These are phyloP conservation scores for Brassica balearica DNA, from an alignment of 441 rosid species.

Conservation along the genomic window DNA sequence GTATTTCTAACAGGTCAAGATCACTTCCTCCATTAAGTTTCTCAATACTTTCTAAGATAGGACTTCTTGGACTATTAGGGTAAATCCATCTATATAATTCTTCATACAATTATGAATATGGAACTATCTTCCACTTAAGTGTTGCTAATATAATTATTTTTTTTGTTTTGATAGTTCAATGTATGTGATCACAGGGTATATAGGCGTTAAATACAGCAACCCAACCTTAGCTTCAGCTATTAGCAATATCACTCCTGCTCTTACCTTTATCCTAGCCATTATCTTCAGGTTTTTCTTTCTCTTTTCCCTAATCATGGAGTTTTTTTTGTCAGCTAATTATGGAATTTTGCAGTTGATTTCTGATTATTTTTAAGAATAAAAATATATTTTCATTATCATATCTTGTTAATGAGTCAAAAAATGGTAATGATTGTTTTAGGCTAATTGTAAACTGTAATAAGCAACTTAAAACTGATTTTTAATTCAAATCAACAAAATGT, in stretches of 20 bases:
- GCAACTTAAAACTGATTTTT: neutral
- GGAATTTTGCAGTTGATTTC: neutral
- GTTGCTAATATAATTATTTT: slow-evolving; percentile 39
- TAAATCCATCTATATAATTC: slow-evolving; percentile 14
- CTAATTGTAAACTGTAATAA: neutral
- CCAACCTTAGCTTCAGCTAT: slow-evolving; percentile 69
- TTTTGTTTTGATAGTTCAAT: slow-evolving; percentile 51
- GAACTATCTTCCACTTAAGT: slow-evolving; percentile 42
- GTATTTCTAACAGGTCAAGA: slow-evolving; percentile 40
- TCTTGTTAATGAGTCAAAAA: neutral
- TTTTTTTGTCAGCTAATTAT: too few relatives aligned
- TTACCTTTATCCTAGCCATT: slow-evolving; percentile 60
- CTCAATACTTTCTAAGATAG: slow-evolving; percentile 43
- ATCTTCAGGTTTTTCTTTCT: slow-evolving; percentile 52
- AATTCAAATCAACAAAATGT: neutral
- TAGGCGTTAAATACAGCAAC: slow-evolving; percentile 56
- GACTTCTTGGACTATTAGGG: slow-evolving; percentile 46
- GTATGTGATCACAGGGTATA: slow-evolving; percentile 49
- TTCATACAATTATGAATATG: slow-evolving; percentile 44
- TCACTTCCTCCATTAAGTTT: slow-evolving; percentile 38
- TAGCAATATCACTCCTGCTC: slow-evolving; percentile 61
- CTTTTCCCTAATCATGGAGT: neutral
- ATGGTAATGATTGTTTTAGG: neutral
- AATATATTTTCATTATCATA: neutral
- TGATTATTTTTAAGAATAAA: neutral